Evolutionary conservation across 495 filamentous ascomycete species (phyloP), one percentile per base, ranked within the genome.

Genomic region (Achaetomiella virescens): DNA sequence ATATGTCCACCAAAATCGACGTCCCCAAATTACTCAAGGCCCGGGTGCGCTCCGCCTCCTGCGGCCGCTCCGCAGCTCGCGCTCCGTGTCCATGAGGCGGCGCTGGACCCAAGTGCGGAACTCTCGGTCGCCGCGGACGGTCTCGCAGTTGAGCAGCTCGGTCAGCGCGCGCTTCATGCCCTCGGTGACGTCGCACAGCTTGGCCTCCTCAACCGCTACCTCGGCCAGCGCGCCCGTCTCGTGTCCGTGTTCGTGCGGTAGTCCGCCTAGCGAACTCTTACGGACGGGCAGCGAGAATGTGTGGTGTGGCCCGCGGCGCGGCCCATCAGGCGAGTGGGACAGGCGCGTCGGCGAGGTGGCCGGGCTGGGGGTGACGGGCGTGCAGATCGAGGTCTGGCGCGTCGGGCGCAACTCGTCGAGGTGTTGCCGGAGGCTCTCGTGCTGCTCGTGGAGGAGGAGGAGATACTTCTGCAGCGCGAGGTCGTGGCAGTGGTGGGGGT

Each of bases 141-240:
- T 68, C 25, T 81, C 77, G 64, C 79, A 84, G 67, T 87, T 86
- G 52, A 87, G 76, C 24, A 87, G 72, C 61, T 84, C 82, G 3
- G 84, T 87, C 57, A 87, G 64, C 11, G 81, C 80, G 15, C 75
- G 72, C 69, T 87, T 87, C 66, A 85, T 83, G 44, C 81, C 75
- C 60, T 81, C 75, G 69, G 84, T 86, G 66, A 86, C 77, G 43
- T 79, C 70, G 66, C 74, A 78, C 27, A 84, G 72, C 59, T 75
- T 77, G 51, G 72, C 68, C 51, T 83, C 77, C 54, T 79, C 78
- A 15, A 73, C 62, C 15, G 76, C 78, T 45, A 83, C 68, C 45
- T 77, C 75, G 25, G 65, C 61, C 22, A 67, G 40, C 20, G 63
- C 37, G 14, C 22, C 55, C 7, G 62, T 57, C 52, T 74, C 72